phyloP scores from a whole-genome alignment of 345 rosid species.

The Erodium maritimum region DNA sequence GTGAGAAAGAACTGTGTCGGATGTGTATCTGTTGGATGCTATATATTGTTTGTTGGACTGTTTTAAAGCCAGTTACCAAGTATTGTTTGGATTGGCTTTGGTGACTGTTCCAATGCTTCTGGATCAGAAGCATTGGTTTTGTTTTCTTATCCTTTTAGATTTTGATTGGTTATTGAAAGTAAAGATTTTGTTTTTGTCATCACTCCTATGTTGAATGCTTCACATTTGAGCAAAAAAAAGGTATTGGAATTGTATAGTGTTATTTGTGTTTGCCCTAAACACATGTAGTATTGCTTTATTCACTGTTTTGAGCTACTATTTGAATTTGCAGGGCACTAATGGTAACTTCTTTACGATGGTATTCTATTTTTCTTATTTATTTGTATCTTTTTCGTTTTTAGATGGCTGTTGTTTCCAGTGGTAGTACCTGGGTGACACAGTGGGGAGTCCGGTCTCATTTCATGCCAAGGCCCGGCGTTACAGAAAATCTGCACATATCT shows the following conservation, averaged over 20 bases:
- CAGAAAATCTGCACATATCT: neutral
- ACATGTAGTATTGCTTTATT: neutral
- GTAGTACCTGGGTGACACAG: constrained; percentile 1
- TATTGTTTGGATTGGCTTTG: neutral
- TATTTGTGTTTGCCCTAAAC: neutral
- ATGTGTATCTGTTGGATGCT: neutral
- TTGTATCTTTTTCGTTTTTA: neutral
- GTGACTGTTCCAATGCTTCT: neutral
- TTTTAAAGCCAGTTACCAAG: no score
- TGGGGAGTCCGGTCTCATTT: constrained; percentile 1
- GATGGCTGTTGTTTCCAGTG: neutral
- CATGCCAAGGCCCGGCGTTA: neutral
- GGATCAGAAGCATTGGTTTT: neutral
- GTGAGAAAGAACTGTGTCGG: neutral
- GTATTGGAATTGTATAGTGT: neutral
- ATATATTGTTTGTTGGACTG: no score
- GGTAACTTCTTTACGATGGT: neutral
- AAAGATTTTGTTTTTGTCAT: neutral
- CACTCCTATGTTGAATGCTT: neutral
- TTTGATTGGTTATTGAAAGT: neutral
- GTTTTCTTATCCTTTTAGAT: neutral
- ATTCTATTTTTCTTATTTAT: no score
- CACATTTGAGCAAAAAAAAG: neutral
- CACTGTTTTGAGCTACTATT: neutral
- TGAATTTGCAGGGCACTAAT: neutral